A percentile compares a stretch with the other conserved stretches of the same genome.
These are phyloP conservation scores for Nitzschia sp. DNA, from an alignment of 108 stramenopile genomes.

Conservation along the genomic window DNA sequence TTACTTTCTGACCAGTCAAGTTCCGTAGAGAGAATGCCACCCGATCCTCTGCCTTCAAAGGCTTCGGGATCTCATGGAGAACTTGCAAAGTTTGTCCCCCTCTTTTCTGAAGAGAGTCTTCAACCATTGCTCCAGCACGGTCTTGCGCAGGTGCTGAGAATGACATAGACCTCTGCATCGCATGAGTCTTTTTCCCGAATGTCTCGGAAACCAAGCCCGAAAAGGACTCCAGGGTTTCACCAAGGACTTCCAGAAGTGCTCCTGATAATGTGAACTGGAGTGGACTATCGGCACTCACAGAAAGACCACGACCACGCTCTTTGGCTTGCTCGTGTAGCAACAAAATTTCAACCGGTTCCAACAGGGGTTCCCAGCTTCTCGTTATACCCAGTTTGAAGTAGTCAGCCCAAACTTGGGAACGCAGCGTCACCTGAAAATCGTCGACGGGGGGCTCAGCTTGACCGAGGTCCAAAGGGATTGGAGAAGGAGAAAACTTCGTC, in stretches of 20 bases:
- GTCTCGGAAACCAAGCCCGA: conserved; percentile 32
- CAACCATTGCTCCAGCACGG: conserved; percentile 10
- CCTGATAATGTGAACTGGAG: conserved; percentile 86
- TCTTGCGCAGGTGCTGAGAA: conserved; percentile 1
- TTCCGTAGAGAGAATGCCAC: conserved; percentile 90
- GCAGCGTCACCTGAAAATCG: conserved; percentile 47
- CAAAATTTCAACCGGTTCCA: conserved; percentile 81
- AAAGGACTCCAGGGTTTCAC: conserved; percentile 68
- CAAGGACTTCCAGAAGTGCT: conserved; percentile 77
- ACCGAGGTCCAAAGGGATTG: conserved; percentile 11
- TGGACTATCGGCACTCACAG: conserved; percentile 65
- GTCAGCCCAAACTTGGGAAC: conserved; percentile 76
- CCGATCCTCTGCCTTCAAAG: conserved; percentile 57
- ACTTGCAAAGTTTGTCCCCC: conserved; percentile 41
- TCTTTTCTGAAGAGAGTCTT: conserved; percentile 17
- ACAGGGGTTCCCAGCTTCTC: conserved; percentile 92
- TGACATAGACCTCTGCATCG: conserved; percentile 10
- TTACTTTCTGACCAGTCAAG: conserved; percentile 82
- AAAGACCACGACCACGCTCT: conserved; percentile 66
- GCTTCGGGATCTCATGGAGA: conserved; percentile 60
- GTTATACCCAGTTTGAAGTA: conserved; percentile 91
- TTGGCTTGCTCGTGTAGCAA: conserved; percentile 64
- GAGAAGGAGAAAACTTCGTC: conserved; percentile 50
- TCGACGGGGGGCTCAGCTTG: conserved; percentile 27
- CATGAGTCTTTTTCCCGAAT: conserved; percentile 21